Evolutionary conservation across 306 rosid species (phyloP).

Genomic region (Vigna trinervia): DNA sequence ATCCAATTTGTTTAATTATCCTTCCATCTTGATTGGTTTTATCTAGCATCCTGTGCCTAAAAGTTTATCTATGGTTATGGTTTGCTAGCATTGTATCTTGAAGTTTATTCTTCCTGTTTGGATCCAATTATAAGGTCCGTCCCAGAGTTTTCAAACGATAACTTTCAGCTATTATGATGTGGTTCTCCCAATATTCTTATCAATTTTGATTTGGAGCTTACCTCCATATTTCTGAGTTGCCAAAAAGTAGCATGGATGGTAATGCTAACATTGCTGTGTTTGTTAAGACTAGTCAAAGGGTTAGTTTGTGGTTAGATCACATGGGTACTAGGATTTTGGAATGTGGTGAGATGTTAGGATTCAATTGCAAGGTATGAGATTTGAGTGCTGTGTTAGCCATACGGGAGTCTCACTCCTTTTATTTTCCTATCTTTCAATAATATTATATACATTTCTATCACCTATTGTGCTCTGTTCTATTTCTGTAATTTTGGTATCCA

Average conservation of each 20-base stretch:
- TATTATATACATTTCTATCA: too few relatives aligned
- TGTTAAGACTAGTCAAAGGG: neutral
- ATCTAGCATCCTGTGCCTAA: slow-evolving; percentile 15
- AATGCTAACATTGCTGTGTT: neutral
- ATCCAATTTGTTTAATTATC: slow-evolving; percentile 35
- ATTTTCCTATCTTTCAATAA: too few relatives aligned
- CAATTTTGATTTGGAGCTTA: neutral
- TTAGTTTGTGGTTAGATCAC: neutral
- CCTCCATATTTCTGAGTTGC: neutral
- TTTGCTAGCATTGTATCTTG: neutral
- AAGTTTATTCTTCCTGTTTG: neutral
- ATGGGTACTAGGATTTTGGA: neutral
- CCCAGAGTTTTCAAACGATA: neutral
- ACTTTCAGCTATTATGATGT: neutral
- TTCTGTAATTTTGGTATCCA: too few relatives aligned
- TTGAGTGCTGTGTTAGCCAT: neutral
- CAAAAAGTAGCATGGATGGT: neutral
- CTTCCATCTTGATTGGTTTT: slow-evolving; percentile 22
- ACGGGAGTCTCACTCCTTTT: too few relatives aligned
- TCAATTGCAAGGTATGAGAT: neutral
- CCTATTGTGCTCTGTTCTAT: too few relatives aligned
- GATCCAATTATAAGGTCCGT: neutral
- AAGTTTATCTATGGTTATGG: slow-evolving; percentile 15
- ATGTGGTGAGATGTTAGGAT: slow-evolving; percentile 11
- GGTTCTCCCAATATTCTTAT: neutral